These are phyloP conservation scores for Sarocladium kiliense DNA, from an alignment of 2,329 filamentous ascomycete species.

Conservation along the genomic window DNA sequence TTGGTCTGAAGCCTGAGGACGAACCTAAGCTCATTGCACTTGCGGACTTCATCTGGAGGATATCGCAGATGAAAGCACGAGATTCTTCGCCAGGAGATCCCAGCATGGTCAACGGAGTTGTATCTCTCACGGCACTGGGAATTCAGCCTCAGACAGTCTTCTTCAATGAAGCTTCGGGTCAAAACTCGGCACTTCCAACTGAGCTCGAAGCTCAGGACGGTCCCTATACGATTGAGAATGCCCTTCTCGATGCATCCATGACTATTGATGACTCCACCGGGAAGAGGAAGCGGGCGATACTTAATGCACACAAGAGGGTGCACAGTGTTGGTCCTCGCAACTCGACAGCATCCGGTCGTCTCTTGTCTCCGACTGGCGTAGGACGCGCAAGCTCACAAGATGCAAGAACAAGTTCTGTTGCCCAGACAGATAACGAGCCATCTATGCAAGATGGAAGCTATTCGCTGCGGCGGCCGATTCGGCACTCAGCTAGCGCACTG, in stretches of 20 bases:
- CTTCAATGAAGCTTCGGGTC: slow-evolving; percentile 71
- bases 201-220: slow-evolving; percentile 28
- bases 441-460: slow-evolving; percentile 36
- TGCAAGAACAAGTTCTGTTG: slow-evolving; percentile 28
- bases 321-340: slow-evolving; percentile 28
- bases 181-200: slow-evolving; percentile 28
- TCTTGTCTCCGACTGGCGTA: slow-evolving; percentile 24
- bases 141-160: slow-evolving; percentile 86
- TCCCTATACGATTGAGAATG: slow-evolving; percentile 81
- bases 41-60: slow-evolving; percentile 85
- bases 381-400: slow-evolving; percentile 30
- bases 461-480: slow-evolving; percentile 40
- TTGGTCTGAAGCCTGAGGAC: slow-evolving; percentile 77
- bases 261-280: slow-evolving; percentile 68
- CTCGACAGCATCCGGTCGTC: slow-evolving; percentile 18
- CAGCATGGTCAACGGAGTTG: slow-evolving; percentile 36
- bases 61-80: slow-evolving; percentile 66
- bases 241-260: slow-evolving; percentile 84
- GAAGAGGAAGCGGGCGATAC: slow-evolving; percentile 44
- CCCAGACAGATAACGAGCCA: slow-evolving; percentile 20
- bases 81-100: slow-evolving; percentile 33
- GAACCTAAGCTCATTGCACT: slow-evolving; percentile 84
- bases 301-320: slow-evolving; percentile 45
- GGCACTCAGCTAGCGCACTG: slow-evolving; percentile 55
- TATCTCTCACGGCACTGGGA: slow-evolving; percentile 68